These are phyloP conservation scores for Diaporthe humulicola DNA, from an alignment of 2,329 filamentous ascomycete genomes.

Conservation along the genomic window DNA sequence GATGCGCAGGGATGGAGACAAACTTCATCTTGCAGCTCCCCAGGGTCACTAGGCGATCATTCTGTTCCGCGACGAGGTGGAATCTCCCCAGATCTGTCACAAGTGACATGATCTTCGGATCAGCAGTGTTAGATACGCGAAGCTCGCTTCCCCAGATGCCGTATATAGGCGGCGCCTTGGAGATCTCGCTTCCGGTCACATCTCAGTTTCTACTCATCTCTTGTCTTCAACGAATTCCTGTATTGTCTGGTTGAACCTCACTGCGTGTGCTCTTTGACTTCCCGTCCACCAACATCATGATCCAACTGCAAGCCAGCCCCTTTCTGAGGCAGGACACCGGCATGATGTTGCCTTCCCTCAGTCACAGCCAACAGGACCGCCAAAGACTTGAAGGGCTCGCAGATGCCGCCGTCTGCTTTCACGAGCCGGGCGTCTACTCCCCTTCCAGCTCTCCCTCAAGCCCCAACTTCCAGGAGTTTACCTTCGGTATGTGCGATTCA, in stretches of 20 bases:
- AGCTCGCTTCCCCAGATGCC: slow-evolving; percentile 29
- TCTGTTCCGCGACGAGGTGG: slow-evolving; percentile 19
- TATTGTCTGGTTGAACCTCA: slow-evolving; percentile 23
- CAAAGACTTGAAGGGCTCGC: slow-evolving; percentile 26
- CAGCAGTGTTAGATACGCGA: slow-evolving; percentile 32
- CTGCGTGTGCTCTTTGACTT: slow-evolving; percentile 6
- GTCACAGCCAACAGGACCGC: slow-evolving; percentile 13
- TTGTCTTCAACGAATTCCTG: slow-evolving; percentile 19
- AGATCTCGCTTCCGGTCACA: slow-evolving; percentile 33
- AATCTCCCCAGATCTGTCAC: slow-evolving; percentile 35
- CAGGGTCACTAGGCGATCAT: slow-evolving; percentile 23
- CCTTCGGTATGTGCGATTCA: slow-evolving; percentile 2
- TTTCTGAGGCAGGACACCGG: not conserved
- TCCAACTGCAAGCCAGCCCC: slow-evolving; percentile 14
- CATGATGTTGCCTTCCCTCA: slow-evolving; percentile 24
- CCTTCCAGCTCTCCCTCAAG: slow-evolving; percentile 6
- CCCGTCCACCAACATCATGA: slow-evolving; percentile 26
- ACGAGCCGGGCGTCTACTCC: slow-evolving; percentile 25
- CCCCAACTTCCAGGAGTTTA: slow-evolving; percentile 9
- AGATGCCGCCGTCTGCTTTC: slow-evolving; percentile 28
- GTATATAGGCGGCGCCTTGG: slow-evolving; percentile 34
- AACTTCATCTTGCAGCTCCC: slow-evolving; percentile 31
- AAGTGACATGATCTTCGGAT: slow-evolving; percentile 28
- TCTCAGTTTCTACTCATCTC: slow-evolving; percentile 22
- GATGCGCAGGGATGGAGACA: slow-evolving; percentile 33